Evolutionary conservation across 768 basidiomycete species (phyloP), one percentile per base, ranked within the genome.

Genomic region (Pleurotus sapidus): DNA sequence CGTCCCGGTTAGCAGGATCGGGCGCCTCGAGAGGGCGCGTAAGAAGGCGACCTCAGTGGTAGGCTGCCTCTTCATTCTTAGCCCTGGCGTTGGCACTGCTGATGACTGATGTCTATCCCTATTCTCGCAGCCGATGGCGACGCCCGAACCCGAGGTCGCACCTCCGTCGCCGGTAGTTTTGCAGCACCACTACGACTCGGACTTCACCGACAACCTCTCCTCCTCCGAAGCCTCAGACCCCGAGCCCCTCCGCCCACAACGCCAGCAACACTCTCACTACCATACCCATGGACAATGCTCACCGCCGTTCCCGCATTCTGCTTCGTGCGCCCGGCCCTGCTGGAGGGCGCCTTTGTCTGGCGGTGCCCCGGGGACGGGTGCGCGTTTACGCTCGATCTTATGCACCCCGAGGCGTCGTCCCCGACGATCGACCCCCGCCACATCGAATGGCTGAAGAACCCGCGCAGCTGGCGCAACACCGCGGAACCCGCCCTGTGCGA

Each of bases 191-290:
- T 86, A 86, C 60, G 83, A 81, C 63, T 74, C 81, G 0, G 85
- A 87, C 62, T 87, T 86, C 64, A 81, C 80, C 9, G 30, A 34
- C 30, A 11, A 34, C 30, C 77, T 79, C n/a, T 83, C 83, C 3
- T 77, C 79, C 18, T 70, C 69, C 11, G 71, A 76, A 5, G 74
- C 69, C n/a, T 68, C 77, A 1, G 76, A 77, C 43, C 72, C 76
- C 8, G 69, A n/a, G n/a, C n/a, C n/a, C n/a, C n/a, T n/a, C n/a
- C n/a, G n/a, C n/a, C n/a, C n/a, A n/a, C n/a, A n/a, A 76, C 39
- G 51, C 67, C 1, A 72, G 69, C 20, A 18, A 62, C 3, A 8
- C 20, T 20, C 20, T 42, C 27, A 6, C 30, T 4, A 3, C 15
- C 3, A 23, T 17, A 8, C 42, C 42, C n/a, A 23, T 17, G 42